These are phyloP conservation scores for Debaryomyces tyrocola DNA, from an alignment of 805 yeast genomes.

Conservation along the genomic window DNA sequence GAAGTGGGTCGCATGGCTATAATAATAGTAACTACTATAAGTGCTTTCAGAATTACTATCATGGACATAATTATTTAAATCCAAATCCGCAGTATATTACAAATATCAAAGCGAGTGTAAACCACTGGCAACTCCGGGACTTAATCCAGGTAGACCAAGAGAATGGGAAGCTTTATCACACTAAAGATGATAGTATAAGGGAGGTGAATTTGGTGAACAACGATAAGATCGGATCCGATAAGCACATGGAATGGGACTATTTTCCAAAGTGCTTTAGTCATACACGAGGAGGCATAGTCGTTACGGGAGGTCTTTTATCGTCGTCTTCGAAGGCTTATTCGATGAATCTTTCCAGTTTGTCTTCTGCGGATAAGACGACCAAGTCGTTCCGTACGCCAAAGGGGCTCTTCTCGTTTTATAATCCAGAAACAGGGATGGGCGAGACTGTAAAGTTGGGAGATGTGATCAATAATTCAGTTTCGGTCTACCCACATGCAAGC, in stretches of 20 bases:
- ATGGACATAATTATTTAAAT: slow-evolving; percentile 35
- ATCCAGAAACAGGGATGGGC: slow-evolving; percentile 47
- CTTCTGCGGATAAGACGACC: slow-evolving; percentile 7
- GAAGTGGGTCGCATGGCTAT: not conserved
- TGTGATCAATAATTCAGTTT: slow-evolving; percentile 79
- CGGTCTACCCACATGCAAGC: slow-evolving; percentile 41
- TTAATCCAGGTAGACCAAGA: slow-evolving; percentile 52
- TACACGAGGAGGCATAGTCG: slow-evolving; percentile 50
- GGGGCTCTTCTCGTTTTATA: slow-evolving; percentile 64
- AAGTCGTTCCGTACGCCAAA: slow-evolving; percentile 33
- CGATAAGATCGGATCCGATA: slow-evolving; percentile 20
- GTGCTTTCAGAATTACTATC: slow-evolving; percentile 46
- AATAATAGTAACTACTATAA: slow-evolving; percentile 14
- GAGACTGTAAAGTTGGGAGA: slow-evolving; percentile 67
- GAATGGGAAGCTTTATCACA: slow-evolving; percentile 54
- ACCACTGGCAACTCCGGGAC: slow-evolving; percentile 84
- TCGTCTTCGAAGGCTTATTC: slow-evolving; percentile 33
- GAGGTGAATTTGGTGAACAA: slow-evolving; percentile 35
- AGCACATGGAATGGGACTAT: slow-evolving; percentile 54
- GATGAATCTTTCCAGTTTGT: slow-evolving; percentile 22
- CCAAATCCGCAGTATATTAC: slow-evolving; percentile 38
- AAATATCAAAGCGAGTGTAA: slow-evolving; percentile 30
- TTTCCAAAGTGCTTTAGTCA: slow-evolving; percentile 68
- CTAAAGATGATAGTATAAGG: slow-evolving; percentile 55
- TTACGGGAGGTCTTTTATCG: slow-evolving; percentile 49